These are phyloP conservation scores for Linnemannia hyalina DNA, from an alignment of 192 early-diverging fungal species.

Conservation along the genomic window DNA sequence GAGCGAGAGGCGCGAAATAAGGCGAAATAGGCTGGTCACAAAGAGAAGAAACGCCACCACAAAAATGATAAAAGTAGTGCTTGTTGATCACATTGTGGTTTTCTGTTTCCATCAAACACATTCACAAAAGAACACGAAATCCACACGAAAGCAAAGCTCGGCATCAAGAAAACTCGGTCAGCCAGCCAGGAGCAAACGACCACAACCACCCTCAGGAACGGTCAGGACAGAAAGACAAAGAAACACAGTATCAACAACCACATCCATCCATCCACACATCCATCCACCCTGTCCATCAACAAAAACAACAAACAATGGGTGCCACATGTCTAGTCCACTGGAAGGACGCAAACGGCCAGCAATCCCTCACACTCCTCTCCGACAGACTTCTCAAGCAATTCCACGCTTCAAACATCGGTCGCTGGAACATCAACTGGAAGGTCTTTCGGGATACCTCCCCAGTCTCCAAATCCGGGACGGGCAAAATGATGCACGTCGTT, in stretches of 20 bases:
- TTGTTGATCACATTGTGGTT: background rate
- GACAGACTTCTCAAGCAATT: conserved; percentile 53
- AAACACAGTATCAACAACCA: too few species aligned
- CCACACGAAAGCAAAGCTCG: too few species aligned
- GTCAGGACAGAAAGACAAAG: too few species aligned
- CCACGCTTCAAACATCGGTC: conserved; percentile 47
- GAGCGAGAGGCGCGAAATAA: background rate
- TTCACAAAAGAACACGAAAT: background rate
- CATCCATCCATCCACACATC: background rate
- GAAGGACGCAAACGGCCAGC: conserved; percentile 54
- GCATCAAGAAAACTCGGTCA: too few species aligned
- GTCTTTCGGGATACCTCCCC: conserved; percentile 46
- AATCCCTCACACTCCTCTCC: conserved; percentile 49
- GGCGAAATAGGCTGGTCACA: background rate
- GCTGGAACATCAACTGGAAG: conserved; percentile 56
- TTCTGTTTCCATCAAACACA: background rate
- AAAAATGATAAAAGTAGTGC: too few species aligned
- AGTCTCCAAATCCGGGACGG: conserved; percentile 53
- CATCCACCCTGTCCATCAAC: background rate
- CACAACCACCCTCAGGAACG: too few species aligned
- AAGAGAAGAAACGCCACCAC: background rate
- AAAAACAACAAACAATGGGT: conserved; percentile 27
- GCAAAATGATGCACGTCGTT: conserved; percentile 56
- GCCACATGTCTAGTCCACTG: conserved; percentile 53
- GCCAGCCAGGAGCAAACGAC: too few species aligned